Evolutionary conservation across 2,329 filamentous ascomycete genomes (phyloP).

Genomic region (Penicillium oxalicum): DNA sequence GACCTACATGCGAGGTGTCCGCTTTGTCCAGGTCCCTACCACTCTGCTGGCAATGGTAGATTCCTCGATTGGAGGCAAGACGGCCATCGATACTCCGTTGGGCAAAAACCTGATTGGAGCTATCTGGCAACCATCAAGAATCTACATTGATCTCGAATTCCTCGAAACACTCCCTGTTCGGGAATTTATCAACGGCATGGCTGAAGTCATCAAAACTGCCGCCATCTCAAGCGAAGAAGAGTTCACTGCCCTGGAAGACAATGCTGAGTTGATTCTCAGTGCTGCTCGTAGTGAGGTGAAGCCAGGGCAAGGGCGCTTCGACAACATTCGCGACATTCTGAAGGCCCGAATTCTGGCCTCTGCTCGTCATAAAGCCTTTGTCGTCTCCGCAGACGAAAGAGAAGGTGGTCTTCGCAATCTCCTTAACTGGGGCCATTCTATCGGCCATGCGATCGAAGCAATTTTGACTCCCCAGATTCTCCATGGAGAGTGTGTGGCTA

Average conservation of each 20-base stretch:
- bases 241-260: constrained; percentile 76
- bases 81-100: constrained; percentile 90
- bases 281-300: constrained; percentile 60
- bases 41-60: constrained; percentile 96
- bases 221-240: constrained; percentile 91
- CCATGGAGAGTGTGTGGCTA: constrained; percentile 91
- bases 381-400: constrained; percentile 89
- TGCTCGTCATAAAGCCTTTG: constrained; percentile 86
- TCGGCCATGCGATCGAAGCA: constrained; percentile 93
- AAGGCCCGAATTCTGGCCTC: constrained; percentile 82
- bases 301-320: constrained; percentile 56
- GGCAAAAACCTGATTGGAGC: constrained; percentile 94
- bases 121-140: constrained; percentile 91
- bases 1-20: constrained; percentile 96
- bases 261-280: constrained; percentile 68
- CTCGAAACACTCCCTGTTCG: constrained; percentile 82
- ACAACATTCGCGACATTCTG: constrained; percentile 62
- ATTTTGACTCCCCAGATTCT: constrained; percentile 92
- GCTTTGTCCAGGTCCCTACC: constrained; percentile 93
- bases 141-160: constrained; percentile 91
- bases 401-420: constrained; percentile 92
- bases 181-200: constrained; percentile 98
- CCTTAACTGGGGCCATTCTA: constrained; percentile 96
- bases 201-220: constrained; percentile 94
- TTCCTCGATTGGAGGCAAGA: constrained; percentile 97